Evolutionary conservation across 78 protist species (phyloP).

Genomic region (Chrysochromulina parva): DNA sequence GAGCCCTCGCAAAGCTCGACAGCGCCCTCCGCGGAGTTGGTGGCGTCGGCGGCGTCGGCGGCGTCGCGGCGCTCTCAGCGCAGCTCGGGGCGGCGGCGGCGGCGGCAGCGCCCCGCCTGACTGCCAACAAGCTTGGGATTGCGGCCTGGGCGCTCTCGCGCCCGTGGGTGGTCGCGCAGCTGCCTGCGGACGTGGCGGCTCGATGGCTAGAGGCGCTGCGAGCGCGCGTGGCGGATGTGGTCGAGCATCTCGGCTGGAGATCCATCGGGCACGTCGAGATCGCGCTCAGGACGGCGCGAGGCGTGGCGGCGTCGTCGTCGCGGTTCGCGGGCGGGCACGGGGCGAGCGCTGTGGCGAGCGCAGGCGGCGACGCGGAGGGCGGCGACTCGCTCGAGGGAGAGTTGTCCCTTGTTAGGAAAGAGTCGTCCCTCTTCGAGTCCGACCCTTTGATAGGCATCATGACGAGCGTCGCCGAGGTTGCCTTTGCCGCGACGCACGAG

Average conservation of each 20-base stretch:
- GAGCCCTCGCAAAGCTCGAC: not conserved
- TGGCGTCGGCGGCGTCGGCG: not conserved
- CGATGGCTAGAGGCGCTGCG: not conserved
- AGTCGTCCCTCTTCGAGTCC: too few species aligned
- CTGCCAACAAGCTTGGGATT: slow-evolving; percentile 3
- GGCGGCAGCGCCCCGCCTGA: not conserved
- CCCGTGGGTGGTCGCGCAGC: not conserved
- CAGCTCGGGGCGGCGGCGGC: slow-evolving; percentile 1
- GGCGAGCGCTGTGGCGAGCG: too few species aligned
- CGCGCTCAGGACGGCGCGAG: not conserved
- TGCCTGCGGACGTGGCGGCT: not conserved
- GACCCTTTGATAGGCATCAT: too few species aligned
- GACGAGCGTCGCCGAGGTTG: not conserved
- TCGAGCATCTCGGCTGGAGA: not conserved
- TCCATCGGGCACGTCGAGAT: not conserved
- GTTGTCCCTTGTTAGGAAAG: too few species aligned
- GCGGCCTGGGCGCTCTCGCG: slow-evolving; percentile 19
- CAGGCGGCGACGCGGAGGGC: too few species aligned
- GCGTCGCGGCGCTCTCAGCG: not conserved
- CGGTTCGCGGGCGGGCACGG: too few species aligned
- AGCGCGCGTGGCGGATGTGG: not conserved
- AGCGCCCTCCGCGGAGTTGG: not conserved
- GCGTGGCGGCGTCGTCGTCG: not conserved
- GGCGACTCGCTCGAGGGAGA: too few species aligned
- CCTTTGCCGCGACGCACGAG: not conserved